A percentile compares a stretch with the other conserved stretches of the same genome.
Conservation (phyloP, 805 yeast genomes). For the Ogataea pilisensis region DNA sequence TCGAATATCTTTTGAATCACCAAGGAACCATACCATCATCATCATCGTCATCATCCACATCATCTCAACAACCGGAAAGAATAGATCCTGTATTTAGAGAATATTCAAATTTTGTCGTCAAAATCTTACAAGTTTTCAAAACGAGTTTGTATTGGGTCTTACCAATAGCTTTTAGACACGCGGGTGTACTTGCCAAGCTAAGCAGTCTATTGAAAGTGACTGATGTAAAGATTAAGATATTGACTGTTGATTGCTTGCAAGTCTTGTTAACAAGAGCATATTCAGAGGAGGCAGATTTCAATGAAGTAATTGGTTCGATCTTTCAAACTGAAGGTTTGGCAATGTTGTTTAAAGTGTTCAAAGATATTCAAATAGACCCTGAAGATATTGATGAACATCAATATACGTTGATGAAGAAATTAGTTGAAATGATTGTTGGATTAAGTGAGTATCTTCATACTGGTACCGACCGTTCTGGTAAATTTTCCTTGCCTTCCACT, state of each 20-base stretch:
- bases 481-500: constrained; percentile 40
- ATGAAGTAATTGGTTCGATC: constrained; percentile 72
- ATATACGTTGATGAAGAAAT: constrained; percentile 80
- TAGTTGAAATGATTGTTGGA: constrained; percentile 90
- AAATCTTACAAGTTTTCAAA: constrained; percentile 76
- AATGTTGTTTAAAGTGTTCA: constrained; percentile 61
- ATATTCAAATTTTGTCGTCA: constrained; percentile 46
- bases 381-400: constrained; percentile 67
- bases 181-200: constrained; percentile 62
- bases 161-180: constrained; percentile 64
- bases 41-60: not conserved
- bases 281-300: constrained; percentile 62
- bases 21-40: not conserved
- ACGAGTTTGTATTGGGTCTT: constrained; percentile 90
- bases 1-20: constrained; percentile 26
- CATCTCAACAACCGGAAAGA: no score
- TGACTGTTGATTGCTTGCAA: constrained; percentile 89
- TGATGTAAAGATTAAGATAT: constrained; percentile 65
- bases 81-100: constrained; percentile 6
- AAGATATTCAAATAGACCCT: constrained; percentile 54
- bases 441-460: constrained; percentile 67
- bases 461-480: constrained; percentile 12
- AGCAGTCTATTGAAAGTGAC: constrained; percentile 52
- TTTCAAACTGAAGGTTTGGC: constrained; percentile 71
- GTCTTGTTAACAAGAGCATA: constrained; percentile 80